Evolutionary conservation across 768 basidiomycete species (phyloP), one percentile per base, ranked within the genome.

Genomic region (Baorangia bicolor): DNA sequence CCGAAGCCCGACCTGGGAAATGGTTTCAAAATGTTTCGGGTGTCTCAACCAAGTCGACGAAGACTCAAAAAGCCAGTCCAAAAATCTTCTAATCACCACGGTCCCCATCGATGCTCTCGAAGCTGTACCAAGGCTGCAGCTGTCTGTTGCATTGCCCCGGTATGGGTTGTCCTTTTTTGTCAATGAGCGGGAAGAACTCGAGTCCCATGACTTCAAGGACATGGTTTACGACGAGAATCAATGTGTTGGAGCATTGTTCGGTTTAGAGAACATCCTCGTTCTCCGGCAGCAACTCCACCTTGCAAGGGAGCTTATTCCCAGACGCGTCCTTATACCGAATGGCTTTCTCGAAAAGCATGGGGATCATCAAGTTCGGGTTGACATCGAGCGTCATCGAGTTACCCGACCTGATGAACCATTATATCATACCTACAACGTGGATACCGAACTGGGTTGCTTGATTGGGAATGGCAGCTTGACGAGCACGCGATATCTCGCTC

Each of bases 141-240:
- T n/a, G 2, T 60, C 49, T 8, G 57, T 76, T 34, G 51, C 66
- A 1, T 60, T 81, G 9, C 76, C 75, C 34, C 68, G 70, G 2
- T 73, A 71, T 37, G 56, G 67, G 4, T 56, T 81, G 16, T 62
- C 69, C 3, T 81, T 81, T 47, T 69, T 73, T 42, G 37, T 76
- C 21, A 69, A 71, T n/a, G 12, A 30, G 0, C 4, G 30, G 1
- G 55, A 58, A 25, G 55, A 65, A 9, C 59, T 81, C 8, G 71
- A 79, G 53, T 78, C 73, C 25, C 54, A 47, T 12, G 76, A 77
- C 44, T 64, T 76, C 43, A 69, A 68, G 6, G 65, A 64, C 20
- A 77, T 76, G 68, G 61, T 75, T 18, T 62, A 78, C 11, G 76
- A 78, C 37, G 11, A 49, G 5, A 39, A 65, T 33, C 80, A 80